Evolutionary conservation across 2,329 filamentous ascomycete species (phyloP), one percentile per base, ranked within the genome.

Genomic region (Claviceps pusilla): DNA sequence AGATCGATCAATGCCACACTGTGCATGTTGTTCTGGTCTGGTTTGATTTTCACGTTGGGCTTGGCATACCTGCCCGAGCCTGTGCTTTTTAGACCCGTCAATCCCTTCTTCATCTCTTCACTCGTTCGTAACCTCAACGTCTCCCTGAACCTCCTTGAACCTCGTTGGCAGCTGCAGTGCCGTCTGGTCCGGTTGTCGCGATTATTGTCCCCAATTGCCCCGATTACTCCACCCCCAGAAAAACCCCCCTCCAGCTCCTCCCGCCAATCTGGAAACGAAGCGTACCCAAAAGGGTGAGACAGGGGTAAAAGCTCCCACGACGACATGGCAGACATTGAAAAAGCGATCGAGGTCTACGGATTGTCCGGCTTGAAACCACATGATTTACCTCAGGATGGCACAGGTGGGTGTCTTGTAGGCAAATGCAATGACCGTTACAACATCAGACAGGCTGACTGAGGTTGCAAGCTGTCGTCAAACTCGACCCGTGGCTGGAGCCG

Each of bases 401-500:
- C 86, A 57, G 86, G 86, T 88, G 69, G 59, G 72, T 65, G 37
- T 14, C 35, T 19, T 29, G 41, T 19, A 7, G 19, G 11, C 12
- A 42, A 19, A 7, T 24, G 7, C 29, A 24, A 29, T 11, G 33
- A 5, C 19, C 35, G 5, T 28, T 14, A 16, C 19, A 19, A 42
- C 24, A 24, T 45, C 24, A 24, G 24, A 53, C 47, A 62, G 46
- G 47, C 56, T 54, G n/a, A 56, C 33, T 14, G 14, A 31, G 24
- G 9, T 14, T 33, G 45, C 65, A 95, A 93, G 91, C 24, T 62
- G 89, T 96, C 52, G 71, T 94, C 59, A 74, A 87, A 68, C 77
- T 97, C 56, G 93, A 98, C 66, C 89, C 90, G 48, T 97, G 85
- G 80, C 82, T 98, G 53, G 79, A 81, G 52, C 91, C 93, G 4